A percentile compares a stretch with the other conserved stretches of the same genome.
Evolutionary conservation across 805 yeast species (phyloP).

Genomic region (Spathaspora boniae): DNA sequence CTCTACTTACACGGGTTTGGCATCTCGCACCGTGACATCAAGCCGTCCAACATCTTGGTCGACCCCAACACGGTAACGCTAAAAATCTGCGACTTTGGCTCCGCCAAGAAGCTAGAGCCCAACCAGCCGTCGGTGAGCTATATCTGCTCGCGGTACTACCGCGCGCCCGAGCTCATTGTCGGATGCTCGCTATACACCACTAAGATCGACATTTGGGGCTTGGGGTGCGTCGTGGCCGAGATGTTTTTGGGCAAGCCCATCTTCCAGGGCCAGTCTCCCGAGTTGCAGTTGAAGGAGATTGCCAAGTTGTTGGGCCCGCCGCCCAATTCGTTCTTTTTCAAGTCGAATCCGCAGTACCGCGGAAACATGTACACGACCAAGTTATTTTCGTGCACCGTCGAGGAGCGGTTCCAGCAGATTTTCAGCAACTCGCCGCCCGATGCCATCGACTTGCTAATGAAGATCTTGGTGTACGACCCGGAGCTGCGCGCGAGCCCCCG

Average conservation of each 20-base stretch:
- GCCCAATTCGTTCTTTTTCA: slow-evolving; percentile 59
- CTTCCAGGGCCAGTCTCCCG: slow-evolving; percentile 92
- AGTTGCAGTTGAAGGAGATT: slow-evolving; percentile 84
- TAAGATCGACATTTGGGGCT: slow-evolving; percentile 95
- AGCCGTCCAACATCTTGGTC: slow-evolving; percentile 77
- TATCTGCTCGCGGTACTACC: slow-evolving; percentile 91
- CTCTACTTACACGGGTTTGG: slow-evolving; percentile 76
- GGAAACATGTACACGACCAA: slow-evolving; percentile 73
- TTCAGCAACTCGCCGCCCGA: slow-evolving; percentile 73
- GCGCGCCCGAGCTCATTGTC: slow-evolving; percentile 94
- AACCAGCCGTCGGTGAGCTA: slow-evolving; percentile 89
- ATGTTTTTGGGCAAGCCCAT: slow-evolving; percentile 88
- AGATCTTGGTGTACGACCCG: slow-evolving; percentile 87
- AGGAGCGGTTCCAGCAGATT: slow-evolving; percentile 46
- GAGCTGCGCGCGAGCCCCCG: slow-evolving; percentile 75
- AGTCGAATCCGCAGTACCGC: slow-evolving; percentile 69
- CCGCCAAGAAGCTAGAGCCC: slow-evolving; percentile 74
- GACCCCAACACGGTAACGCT: slow-evolving; percentile 65
- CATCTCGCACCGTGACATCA: slow-evolving; percentile 79
- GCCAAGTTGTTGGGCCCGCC: slow-evolving; percentile 92
- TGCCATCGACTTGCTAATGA: slow-evolving; percentile 80
- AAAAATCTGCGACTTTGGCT: slow-evolving; percentile 83
- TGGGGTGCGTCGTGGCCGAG: slow-evolving; percentile 96
- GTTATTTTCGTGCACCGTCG: slow-evolving; percentile 52
- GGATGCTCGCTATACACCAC: slow-evolving; percentile 87